Evolutionary conservation across 148 eudicot genomes (phyloP).

Genomic region (Pharnaceum exiguum): DNA sequence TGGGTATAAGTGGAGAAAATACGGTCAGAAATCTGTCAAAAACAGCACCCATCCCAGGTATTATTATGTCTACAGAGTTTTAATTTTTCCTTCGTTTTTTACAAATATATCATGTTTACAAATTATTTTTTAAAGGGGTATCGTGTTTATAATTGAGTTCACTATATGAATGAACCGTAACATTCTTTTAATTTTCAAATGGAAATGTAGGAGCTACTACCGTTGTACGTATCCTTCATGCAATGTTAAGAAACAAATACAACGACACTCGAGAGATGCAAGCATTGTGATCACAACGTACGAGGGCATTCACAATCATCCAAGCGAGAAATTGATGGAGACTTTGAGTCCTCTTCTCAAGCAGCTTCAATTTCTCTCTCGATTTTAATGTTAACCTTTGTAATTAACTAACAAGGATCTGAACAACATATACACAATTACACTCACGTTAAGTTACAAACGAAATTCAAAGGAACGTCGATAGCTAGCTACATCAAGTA

Average conservation of each 20-base stretch:
- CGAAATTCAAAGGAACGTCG: too few relatives aligned
- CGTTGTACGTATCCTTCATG: slow-evolving; percentile 94
- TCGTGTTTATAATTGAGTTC: neutral
- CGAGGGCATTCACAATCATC: slow-evolving; percentile 95
- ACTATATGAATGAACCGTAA: too few relatives aligned
- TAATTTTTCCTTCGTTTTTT: neutral
- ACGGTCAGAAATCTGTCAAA: slow-evolving; percentile 91
- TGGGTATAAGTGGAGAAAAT: slow-evolving; percentile 85
- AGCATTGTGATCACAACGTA: slow-evolving; percentile 82
- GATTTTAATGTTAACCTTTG: slow-evolving; percentile 33
- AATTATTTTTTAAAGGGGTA: neutral
- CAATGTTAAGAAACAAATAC: slow-evolving; percentile 97
- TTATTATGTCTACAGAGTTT: neutral
- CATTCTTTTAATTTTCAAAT: too few relatives aligned
- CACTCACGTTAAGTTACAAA: too few relatives aligned
- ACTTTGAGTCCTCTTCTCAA: slow-evolving; percentile 75
- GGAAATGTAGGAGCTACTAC: slow-evolving; percentile 80
- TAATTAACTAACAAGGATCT: slow-evolving; percentile 2
- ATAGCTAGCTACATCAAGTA: too few relatives aligned
- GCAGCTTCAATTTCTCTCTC: slow-evolving; percentile 88
- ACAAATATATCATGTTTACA: neutral
- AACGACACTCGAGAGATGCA: slow-evolving; percentile 77
- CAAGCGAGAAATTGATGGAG: slow-evolving; percentile 93
- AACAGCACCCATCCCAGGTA: slow-evolving; percentile 82
- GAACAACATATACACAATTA: too few relatives aligned